Evolutionary conservation across 1,284 basidiomycete genomes (phyloP).

Genomic region (Ceratorhiza oryzae-sativae): DNA sequence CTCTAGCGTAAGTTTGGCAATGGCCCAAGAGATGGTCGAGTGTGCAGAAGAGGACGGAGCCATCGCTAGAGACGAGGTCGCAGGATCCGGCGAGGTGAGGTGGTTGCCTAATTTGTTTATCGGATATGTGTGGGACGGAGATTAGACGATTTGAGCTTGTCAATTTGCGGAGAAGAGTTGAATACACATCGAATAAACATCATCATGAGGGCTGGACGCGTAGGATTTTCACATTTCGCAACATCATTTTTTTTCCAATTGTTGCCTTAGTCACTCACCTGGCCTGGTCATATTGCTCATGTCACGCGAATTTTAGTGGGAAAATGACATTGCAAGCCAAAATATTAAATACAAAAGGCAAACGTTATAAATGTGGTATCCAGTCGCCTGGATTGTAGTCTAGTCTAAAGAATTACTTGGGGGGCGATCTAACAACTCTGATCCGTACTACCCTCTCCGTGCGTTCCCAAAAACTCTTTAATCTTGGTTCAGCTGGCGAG

Average conservation of each 20-base stretch:
- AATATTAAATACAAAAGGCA: neutral
- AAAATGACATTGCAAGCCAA: neutral
- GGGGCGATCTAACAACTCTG: neutral
- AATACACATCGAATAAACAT: neutral
- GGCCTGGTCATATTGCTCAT: neutral
- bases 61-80: constrained; percentile 71
- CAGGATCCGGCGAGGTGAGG: constrained; percentile 58
- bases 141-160: constrained; percentile 38
- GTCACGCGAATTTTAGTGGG: neutral
- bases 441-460: neutral
- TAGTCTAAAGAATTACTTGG: no score
- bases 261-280: no score
- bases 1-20: constrained; percentile 65
- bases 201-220: no score
- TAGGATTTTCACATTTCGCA: no score
- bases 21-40: constrained; percentile 76
- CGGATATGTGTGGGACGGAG: constrained; percentile 72
- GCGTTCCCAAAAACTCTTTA: neutral
- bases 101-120: constrained; percentile 76
- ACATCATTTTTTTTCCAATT: neutral
- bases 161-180: no score
- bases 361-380: neutral
- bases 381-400: neutral
- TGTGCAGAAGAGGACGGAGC: constrained; percentile 70
- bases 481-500: neutral